These are phyloP conservation scores for Ramularia endophylla DNA, from an alignment of 2,329 filamentous ascomycete genomes.

Conservation along the genomic window DNA sequence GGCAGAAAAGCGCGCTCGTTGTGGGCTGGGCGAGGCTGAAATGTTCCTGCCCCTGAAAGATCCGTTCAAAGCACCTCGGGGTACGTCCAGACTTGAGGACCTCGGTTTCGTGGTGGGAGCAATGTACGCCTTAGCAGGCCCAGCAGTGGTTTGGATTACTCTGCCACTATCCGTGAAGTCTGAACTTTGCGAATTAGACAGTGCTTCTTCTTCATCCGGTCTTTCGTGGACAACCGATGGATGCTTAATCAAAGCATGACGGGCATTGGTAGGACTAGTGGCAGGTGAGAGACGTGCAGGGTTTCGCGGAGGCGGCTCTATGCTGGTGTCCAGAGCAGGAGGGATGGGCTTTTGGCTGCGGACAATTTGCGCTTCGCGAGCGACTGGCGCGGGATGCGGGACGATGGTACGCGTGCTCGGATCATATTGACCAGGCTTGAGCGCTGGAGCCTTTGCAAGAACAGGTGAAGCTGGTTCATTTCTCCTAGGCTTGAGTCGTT, in stretches of 20 bases:
- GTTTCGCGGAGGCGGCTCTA: conserved; percentile 27
- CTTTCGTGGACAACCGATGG: conserved; percentile 31
- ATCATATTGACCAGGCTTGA: conserved; percentile 24
- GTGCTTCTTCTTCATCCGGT: conserved; percentile 25
- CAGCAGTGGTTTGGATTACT: conserved; percentile 18
- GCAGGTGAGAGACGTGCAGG: conserved; percentile 26
- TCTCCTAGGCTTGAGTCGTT: conserved; percentile 13
- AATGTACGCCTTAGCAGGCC: conserved; percentile 21
- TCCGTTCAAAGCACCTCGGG: conserved; percentile 16
- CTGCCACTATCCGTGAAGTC: conserved; percentile 3
- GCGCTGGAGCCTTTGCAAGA: conserved; percentile 8
- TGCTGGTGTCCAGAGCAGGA: conserved; percentile 17
- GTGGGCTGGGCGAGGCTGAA: conserved; percentile 52
- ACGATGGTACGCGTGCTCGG: conserved; percentile 28
- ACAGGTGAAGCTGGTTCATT: conserved; percentile 11
- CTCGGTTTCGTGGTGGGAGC: conserved; percentile 17
- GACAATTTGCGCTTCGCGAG: not conserved
- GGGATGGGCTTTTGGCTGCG: not conserved
- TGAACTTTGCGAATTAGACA: conserved; percentile 7
- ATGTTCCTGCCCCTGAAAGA: conserved; percentile 16
- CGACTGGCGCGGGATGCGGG: conserved; percentile 7
- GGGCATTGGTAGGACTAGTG: conserved; percentile 20
- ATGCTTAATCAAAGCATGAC: conserved; percentile 24
- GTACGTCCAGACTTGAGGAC: conserved; percentile 30
- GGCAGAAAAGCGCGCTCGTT: conserved; percentile 60